Evolutionary conservation across 1,139 yeast species (phyloP).

Genomic region (Geotrichum siamense): DNA sequence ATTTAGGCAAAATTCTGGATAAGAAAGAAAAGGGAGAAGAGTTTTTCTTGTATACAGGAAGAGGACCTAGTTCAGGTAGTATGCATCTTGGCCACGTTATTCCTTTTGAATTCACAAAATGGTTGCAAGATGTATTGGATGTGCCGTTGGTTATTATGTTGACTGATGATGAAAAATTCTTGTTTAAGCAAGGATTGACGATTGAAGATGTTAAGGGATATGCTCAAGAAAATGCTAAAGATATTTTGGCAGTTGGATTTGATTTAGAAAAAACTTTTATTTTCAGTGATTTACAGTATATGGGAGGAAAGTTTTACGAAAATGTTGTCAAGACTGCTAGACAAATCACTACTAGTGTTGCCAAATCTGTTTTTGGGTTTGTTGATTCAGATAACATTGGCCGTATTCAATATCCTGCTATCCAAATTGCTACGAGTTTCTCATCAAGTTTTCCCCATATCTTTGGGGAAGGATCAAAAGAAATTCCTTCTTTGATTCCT

Average conservation of each 20-base stretch:
- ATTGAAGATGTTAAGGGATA: constrained; percentile 81
- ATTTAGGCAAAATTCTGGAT: constrained; percentile 69
- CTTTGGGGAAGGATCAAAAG: constrained; percentile 72
- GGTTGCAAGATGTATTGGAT: constrained; percentile 97
- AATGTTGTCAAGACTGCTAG: constrained; percentile 91
- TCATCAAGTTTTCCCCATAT: constrained; percentile 94
- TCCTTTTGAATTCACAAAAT: constrained; percentile 91
- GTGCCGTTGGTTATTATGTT: constrained; percentile 92
- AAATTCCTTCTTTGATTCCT: constrained; percentile 89
- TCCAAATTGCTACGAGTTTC: constrained; percentile 93
- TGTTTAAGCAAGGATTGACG: constrained; percentile 84
- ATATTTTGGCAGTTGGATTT: constrained; percentile 91
- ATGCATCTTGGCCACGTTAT: constrained; percentile 98
- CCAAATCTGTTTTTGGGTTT: constrained; percentile 97
- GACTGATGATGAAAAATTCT: constrained; percentile 96
- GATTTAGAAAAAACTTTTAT: constrained; percentile 91
- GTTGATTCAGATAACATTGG: constrained; percentile 94
- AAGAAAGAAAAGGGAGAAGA: constrained; percentile 92
- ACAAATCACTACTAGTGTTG: constrained; percentile 92
- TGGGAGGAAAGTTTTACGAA: constrained; percentile 92
- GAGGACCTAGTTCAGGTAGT: constrained; percentile 94
- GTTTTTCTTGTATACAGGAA: constrained; percentile 92
- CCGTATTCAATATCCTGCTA: constrained; percentile 86
- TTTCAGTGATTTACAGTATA: constrained; percentile 83
- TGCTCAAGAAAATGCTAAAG: constrained; percentile 73